phyloP scores from a whole-genome alignment of 371 early-diverging fungal species.

The Mucor racemosus region DNA sequence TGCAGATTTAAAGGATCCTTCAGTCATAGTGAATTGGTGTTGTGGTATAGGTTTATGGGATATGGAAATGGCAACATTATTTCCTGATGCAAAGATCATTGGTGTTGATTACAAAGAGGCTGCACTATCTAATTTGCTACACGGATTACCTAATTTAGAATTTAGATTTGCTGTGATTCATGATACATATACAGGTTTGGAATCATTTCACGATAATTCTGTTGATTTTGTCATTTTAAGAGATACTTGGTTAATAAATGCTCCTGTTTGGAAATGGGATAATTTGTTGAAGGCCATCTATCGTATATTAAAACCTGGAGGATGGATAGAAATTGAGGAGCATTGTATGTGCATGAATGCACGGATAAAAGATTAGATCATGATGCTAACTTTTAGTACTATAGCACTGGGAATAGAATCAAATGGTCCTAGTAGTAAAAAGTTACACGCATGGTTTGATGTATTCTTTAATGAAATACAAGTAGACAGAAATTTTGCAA shows the following conservation, averaged over 20 bases:
- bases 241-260: slow-evolving; percentile 36
- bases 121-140: slow-evolving; percentile 11
- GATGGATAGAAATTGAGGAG: slow-evolving; percentile 25
- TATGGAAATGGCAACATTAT: slow-evolving; percentile 45
- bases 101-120: slow-evolving; percentile 35
- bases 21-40: slow-evolving; percentile 40
- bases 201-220: slow-evolving; percentile 21
- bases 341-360: slow-evolving; percentile 9
- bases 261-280: slow-evolving; percentile 33
- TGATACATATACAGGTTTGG: slow-evolving; percentile 32
- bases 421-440: neutral
- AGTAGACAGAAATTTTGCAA: neutral
- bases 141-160: slow-evolving; percentile 20
- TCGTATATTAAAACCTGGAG: slow-evolving; percentile 40
- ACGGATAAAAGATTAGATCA: neutral
- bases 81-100: slow-evolving; percentile 35
- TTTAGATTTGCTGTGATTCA: slow-evolving; percentile 23
- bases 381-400: neutral
- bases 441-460: slow-evolving; percentile 2
- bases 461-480: slow-evolving; percentile 8
- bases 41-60: slow-evolving; percentile 49
- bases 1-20: slow-evolving; percentile 28
- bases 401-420: neutral
- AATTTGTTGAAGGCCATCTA: slow-evolving; percentile 28
- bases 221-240: slow-evolving; percentile 42